Evolutionary conservation across 768 basidiomycete genomes (phyloP).

Genomic region (Phaffia tasmanica): DNA sequence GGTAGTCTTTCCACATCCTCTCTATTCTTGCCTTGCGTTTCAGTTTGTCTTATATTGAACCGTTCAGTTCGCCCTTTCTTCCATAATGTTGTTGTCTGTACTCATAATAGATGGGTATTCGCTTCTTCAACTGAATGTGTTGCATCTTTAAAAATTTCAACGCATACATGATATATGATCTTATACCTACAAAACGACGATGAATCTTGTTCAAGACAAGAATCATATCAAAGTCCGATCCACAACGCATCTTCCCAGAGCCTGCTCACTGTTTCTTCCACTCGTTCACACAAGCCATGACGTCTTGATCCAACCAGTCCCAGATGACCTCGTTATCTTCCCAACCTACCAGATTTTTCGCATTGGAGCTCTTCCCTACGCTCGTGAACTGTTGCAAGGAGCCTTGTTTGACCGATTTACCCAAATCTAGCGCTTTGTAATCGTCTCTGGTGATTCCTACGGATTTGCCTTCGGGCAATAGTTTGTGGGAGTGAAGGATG

Average conservation of each 20-base stretch:
- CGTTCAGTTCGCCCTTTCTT: no score
- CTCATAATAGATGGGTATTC: no score
- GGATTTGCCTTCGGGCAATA: no score
- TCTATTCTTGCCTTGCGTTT: conserved; percentile 1
- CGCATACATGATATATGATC: no score
- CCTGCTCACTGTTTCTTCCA: not conserved
- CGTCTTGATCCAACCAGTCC: conserved; percentile 4
- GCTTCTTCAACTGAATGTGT: no score
- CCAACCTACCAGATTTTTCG: conserved; percentile 21
- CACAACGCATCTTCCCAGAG: no score
- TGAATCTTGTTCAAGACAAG: no score
- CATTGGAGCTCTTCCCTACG: not conserved
- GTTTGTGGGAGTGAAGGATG: not conserved
- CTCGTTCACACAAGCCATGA: not conserved
- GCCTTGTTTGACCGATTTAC: not conserved
- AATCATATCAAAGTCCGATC: no score
- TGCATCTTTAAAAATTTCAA: no score
- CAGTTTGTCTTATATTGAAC: not conserved
- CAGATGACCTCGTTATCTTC: not conserved
- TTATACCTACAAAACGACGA: no score
- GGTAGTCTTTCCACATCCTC: conserved; percentile 6
- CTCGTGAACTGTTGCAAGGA: not conserved
- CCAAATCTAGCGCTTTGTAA: not conserved
- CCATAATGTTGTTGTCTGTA: no score
- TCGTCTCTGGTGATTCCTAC: not conserved